Evolutionary conservation across 352 stramenopile species (phyloP).

Genomic region (Globisporangium rhizosaccharum): DNA sequence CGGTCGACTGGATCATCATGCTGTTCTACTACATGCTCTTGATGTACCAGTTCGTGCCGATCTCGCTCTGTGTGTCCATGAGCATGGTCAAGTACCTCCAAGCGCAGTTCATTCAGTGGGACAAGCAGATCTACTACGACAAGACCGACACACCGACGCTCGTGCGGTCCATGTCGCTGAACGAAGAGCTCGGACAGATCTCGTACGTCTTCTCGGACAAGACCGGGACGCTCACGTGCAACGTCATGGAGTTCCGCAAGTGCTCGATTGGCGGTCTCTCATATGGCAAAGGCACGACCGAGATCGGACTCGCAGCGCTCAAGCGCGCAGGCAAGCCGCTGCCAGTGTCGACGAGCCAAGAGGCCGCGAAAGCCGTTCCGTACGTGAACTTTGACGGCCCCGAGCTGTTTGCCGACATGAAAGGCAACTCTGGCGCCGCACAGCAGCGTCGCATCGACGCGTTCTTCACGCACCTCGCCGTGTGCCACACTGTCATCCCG

Average conservation of each 20-base stretch:
- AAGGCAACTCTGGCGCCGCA: constrained; percentile 36
- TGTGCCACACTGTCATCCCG: constrained; percentile 96
- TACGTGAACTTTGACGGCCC: constrained; percentile 78
- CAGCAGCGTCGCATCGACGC: constrained; percentile 59
- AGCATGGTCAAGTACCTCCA: constrained; percentile 95
- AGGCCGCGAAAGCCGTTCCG: constrained; percentile 27
- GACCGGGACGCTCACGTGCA: constrained; percentile 99
- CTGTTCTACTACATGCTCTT: constrained; percentile 94
- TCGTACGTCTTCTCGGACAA: constrained; percentile 99
- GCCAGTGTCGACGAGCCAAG: constrained; percentile 21
- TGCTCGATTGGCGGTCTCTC: constrained; percentile 88
- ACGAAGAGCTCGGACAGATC: constrained; percentile 95
- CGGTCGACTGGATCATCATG: constrained; percentile 73
- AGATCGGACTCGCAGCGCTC: constrained; percentile 70
- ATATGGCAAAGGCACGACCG: constrained; percentile 85
- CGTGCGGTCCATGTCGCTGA: constrained; percentile 92
- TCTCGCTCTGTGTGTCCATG: constrained; percentile 97
- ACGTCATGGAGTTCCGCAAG: constrained; percentile 97
- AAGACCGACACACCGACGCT: constrained; percentile 84
- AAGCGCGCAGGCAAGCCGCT: constrained; percentile 56
- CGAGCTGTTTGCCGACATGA: constrained; percentile 59
- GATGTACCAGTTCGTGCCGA: constrained; percentile 96
- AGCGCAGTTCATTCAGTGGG: constrained; percentile 92
- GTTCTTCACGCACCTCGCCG: constrained; percentile 83
- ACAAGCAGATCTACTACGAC: constrained; percentile 92